These are phyloP conservation scores for Marasmius fiardii DNA, from an alignment of 1,284 basidiomycete genomes.

Conservation along the genomic window DNA sequence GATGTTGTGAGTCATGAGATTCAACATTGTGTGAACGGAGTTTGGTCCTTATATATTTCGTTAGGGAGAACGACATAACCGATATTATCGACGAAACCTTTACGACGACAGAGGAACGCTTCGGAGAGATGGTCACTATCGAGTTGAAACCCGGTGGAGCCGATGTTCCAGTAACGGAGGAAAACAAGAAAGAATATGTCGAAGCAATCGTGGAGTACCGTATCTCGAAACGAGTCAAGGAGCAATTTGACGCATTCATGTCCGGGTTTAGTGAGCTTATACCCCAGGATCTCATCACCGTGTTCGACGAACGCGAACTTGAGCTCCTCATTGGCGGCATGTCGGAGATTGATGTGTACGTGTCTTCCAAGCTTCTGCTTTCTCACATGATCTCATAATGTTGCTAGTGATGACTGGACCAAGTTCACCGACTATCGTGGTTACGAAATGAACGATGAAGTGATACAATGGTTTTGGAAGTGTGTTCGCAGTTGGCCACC, in stretches of 20 bases:
- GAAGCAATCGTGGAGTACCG: slow-evolving; percentile 89
- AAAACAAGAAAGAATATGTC: slow-evolving; percentile 96
- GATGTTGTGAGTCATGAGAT: slow-evolving; percentile 69
- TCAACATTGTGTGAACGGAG: not conserved
- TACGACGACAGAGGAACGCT: slow-evolving; percentile 89
- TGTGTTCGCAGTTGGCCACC: slow-evolving; percentile 90
- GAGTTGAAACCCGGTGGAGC: slow-evolving; percentile 83
- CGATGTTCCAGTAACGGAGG: slow-evolving; percentile 82
- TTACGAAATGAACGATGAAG: slow-evolving; percentile 77
- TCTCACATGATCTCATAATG: slow-evolving; percentile 3
- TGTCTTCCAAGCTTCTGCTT: slow-evolving; percentile 15
- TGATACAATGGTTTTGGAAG: slow-evolving; percentile 99
- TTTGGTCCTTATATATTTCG: slow-evolving; percentile 10
- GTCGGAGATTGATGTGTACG: slow-evolving; percentile 91
- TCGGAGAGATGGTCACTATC: slow-evolving; percentile 90
- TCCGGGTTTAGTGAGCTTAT: slow-evolving; percentile 93
- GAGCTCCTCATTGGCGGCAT: slow-evolving; percentile 93
- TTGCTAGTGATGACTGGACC: slow-evolving; percentile 66
- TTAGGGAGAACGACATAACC: slow-evolving; percentile 84
- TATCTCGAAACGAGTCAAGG: slow-evolving; percentile 87
- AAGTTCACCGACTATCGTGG: slow-evolving; percentile 77
- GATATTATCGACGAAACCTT: slow-evolving; percentile 91
- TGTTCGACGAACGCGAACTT: slow-evolving; percentile 93
- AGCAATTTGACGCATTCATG: slow-evolving; percentile 96
- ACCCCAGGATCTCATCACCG: slow-evolving; percentile 89